These are phyloP conservation scores for Phytophthora tentaculata DNA, from an alignment of 352 stramenopile genomes.

Conservation along the genomic window DNA sequence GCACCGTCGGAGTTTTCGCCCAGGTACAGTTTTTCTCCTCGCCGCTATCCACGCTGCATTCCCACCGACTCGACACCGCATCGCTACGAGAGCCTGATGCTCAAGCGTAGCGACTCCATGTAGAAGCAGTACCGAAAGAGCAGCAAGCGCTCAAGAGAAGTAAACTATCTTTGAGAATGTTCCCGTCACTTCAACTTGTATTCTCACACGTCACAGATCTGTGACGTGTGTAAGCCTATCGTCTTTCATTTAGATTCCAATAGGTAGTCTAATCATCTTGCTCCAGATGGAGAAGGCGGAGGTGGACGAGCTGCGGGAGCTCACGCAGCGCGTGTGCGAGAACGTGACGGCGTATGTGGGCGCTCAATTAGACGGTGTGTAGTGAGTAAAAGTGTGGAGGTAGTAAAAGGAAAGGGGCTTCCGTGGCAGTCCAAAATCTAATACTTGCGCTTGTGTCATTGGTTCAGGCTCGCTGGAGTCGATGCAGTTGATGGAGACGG, in stretches of 20 bases:
- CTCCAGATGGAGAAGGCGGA: conserved; percentile 61
- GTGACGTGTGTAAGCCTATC: conserved; percentile 23
- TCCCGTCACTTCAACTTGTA: neutral
- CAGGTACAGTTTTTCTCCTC: conserved; percentile 34
- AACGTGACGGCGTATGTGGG: conserved; percentile 74
- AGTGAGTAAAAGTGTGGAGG: neutral
- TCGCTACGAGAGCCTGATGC: conserved; percentile 41
- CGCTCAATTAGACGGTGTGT: conserved; percentile 65
- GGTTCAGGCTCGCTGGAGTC: conserved; percentile 72
- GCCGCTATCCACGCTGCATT: conserved; percentile 21
- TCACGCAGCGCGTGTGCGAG: conserved; percentile 73
- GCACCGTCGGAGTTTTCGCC: conserved; percentile 37
- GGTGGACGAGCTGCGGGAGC: conserved; percentile 59
- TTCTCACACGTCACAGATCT: conserved; percentile 33
- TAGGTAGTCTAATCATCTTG: neutral
- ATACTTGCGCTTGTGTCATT: neutral
- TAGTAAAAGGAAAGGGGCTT: neutral
- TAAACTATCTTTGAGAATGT: conserved; percentile 12
- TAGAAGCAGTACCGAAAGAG: conserved; percentile 21
- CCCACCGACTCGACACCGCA: conserved; percentile 24
- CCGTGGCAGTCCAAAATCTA: conserved; percentile 1
- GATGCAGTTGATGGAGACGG: conserved; percentile 73
- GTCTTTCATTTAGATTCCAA: conserved; percentile 16
- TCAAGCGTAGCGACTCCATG: conserved; percentile 65
- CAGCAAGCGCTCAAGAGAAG: conserved; percentile 9